phyloP scores from a whole-genome alignment of 495 filamentous ascomycete species.

The Talaromyces wortmannii region DNA sequence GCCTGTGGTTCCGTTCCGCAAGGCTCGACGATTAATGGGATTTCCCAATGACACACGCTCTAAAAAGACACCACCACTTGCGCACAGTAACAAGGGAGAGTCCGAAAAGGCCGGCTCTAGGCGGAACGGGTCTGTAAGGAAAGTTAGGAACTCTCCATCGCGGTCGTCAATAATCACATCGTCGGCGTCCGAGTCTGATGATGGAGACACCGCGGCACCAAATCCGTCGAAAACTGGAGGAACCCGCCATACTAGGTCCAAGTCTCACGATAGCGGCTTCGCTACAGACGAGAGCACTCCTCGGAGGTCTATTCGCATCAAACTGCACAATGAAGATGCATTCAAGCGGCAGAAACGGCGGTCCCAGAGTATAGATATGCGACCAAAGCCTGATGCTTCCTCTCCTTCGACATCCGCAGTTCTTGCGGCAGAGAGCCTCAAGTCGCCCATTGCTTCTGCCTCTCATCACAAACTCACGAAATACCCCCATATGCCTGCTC shows the following conservation, averaged over 20 bases:
- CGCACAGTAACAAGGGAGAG: constrained; percentile 10
- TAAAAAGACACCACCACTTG: constrained; percentile 19
- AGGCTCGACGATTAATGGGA: constrained; percentile 41
- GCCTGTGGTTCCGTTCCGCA: constrained; percentile 53
- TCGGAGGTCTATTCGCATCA: constrained; percentile 83
- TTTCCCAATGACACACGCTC: constrained; percentile 1
- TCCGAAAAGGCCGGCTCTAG: constrained; percentile 21
- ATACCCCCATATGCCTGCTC: constrained; percentile 83
- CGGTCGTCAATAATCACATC: constrained; percentile 30
- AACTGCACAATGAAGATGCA: constrained; percentile 75
- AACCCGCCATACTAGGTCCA: constrained; percentile 41
- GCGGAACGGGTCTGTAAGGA: constrained; percentile 26
- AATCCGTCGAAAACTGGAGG: constrained; percentile 7
- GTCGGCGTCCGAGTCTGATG: constrained; percentile 44
- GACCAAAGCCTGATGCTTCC: not conserved
- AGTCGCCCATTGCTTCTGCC: constrained; percentile 85
- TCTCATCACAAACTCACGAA: constrained; percentile 59
- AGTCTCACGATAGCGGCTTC: constrained; percentile 29
- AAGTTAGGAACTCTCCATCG: constrained; percentile 25
- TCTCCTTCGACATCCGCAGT: constrained; percentile 12
- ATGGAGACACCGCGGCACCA: constrained; percentile 27
- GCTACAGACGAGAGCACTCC: constrained; percentile 55
- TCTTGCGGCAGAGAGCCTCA: constrained; percentile 43
- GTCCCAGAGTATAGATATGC: constrained; percentile 25
- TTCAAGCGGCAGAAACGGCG: constrained; percentile 45